Conservation (phyloP, 2,329 filamentous ascomycete genomes). For the Stachybotrys chlorohalonatus region DNA sequence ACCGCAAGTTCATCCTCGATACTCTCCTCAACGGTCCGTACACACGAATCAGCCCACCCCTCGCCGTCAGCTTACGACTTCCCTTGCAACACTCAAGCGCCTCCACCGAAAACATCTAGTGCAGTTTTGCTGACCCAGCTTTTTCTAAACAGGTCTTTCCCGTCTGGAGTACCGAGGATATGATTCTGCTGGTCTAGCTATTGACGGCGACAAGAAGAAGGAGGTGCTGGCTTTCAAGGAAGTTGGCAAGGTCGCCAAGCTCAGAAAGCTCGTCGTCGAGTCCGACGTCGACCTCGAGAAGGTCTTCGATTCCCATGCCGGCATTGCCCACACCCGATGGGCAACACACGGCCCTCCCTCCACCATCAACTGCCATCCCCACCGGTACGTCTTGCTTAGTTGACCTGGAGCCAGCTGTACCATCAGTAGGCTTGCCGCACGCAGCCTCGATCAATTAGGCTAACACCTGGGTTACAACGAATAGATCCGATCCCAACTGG, state of each 20-base stretch:
- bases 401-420: too few relatives aligned
- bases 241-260: constrained; percentile 96
- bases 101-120: neutral
- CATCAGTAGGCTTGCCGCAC: too few relatives aligned
- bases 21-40: constrained; percentile 87
- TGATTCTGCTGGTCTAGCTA: constrained; percentile 89
- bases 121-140: constrained; percentile 18
- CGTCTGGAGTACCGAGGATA: constrained; percentile 98
- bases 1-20: constrained; percentile 91
- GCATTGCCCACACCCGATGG: constrained; percentile 98
- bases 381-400: constrained; percentile 56
- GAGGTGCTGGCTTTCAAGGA: constrained; percentile 97
- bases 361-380: constrained; percentile 93
- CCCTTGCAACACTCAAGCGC: neutral
- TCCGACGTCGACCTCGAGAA: constrained; percentile 78
- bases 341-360: constrained; percentile 95
- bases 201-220: constrained; percentile 98
- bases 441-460: too few relatives aligned
- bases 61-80: neutral
- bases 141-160: constrained; percentile 59
- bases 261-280: constrained; percentile 85
- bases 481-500: constrained; percentile 85
- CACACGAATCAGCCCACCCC: constrained; percentile 5
- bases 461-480: neutral
- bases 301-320: constrained; percentile 95